Conservation (phyloP, 495 filamentous ascomycete genomes). For the Penicillium cosmopolitanum region DNA sequence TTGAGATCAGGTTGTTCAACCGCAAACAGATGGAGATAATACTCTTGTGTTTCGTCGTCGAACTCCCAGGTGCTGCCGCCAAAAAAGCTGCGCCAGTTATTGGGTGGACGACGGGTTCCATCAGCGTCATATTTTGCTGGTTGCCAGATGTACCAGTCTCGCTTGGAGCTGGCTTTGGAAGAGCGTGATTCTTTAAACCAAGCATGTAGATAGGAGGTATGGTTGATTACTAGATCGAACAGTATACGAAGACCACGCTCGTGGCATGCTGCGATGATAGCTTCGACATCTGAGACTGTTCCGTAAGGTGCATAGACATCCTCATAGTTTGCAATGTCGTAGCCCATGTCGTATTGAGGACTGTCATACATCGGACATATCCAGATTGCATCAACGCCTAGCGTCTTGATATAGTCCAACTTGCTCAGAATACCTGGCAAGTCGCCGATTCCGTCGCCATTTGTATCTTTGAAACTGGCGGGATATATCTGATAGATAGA, state of each 20-base stretch:
- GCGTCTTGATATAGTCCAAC: constrained; percentile 58
- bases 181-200: constrained; percentile 60
- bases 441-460: constrained; percentile 56
- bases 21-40: constrained; percentile 57
- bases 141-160: constrained; percentile 66
- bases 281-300: constrained; percentile 57
- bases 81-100: constrained; percentile 61
- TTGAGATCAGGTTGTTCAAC: constrained; percentile 59
- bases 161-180: constrained; percentile 50
- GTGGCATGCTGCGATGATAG: constrained; percentile 52
- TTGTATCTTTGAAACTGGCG: constrained; percentile 44
- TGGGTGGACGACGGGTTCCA: constrained; percentile 59
- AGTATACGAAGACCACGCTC: constrained; percentile 55
- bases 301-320: constrained; percentile 57
- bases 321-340: constrained; percentile 64
- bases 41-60: constrained; percentile 55
- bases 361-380: constrained; percentile 47
- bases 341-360: constrained; percentile 60
- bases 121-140: constrained; percentile 48
- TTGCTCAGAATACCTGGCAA: constrained; percentile 61
- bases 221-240: constrained; percentile 63
- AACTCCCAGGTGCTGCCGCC: constrained; percentile 59
- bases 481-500: constrained; percentile 49
- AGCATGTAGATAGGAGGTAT: constrained; percentile 59
- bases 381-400: constrained; percentile 47